Evolutionary conservation across 1,284 basidiomycete species (phyloP), one percentile per base, ranked within the genome.

Genomic region (Ustilago lituana): DNA sequence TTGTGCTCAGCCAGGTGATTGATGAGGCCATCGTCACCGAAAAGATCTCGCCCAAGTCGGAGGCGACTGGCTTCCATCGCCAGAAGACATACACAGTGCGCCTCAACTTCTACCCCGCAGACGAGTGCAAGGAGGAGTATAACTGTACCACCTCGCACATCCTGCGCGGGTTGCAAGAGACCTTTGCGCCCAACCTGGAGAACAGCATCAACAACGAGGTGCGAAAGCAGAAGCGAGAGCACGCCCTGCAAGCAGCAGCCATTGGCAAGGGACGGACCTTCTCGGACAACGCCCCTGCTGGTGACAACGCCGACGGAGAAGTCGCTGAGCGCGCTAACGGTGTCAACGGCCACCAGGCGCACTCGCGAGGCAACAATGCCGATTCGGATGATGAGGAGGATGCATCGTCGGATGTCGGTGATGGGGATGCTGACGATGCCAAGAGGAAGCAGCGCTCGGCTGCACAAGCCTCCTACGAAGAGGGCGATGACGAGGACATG

Each of bases 1-100:
- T 98, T 29, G 89, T 91, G 11, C 87, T 98, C 24, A 91, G 94
- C 7, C 93, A 98, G 82, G 86, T 98, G 31, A 87, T 97, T 41
- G 92, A 98, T 71, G 87, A 87, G 59, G 91, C 96, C 33, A 85
- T 85, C 0, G 94, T 98, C 26, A 90, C 85, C 29, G 95, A 99
- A 82, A 86, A 87, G 35, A 86, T 97, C 29, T 87, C 87, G 26
- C 85, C 87, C 46, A 89, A 90, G 74, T 88, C 88, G 39, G 85
- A 87, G 48, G 82, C 82, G 35, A 79, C 64, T 24, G 84, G 83
- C 47, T 84, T 82, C 68, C 82, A 83, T 63, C 89, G 94, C 38
- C 87, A 88, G 65, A 92, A 93, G 66, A 87, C 89, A 43, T 97
- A 94, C 85, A 89, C 87, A 3, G 88, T 98, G 57, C 85, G 90